Percentiles rank a stretch among this genome's conserved stretches.
Evolutionary conservation across 1,284 basidiomycete genomes (phyloP).

Genomic region (Porodaedalea pini): DNA sequence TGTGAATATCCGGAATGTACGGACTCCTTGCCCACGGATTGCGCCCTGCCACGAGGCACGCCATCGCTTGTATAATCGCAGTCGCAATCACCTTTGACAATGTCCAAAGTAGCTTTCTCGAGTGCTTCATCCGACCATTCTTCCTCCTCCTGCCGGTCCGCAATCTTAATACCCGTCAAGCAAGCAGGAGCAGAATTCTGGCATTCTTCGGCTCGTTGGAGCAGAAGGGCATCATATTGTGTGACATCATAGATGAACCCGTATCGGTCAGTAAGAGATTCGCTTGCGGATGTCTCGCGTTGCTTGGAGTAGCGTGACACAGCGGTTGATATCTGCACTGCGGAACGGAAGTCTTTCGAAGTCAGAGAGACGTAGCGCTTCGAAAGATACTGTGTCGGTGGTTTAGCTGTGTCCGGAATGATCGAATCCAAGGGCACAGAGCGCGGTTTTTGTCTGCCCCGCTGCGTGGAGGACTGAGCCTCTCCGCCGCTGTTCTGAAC

Average conservation of each 20-base stretch:
- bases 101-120: slow-evolving; percentile 41
- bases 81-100: slow-evolving; percentile 57
- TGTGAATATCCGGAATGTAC: slow-evolving; percentile 8
- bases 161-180: slow-evolving; percentile 82
- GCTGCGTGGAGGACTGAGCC: slow-evolving; percentile 25
- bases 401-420: slow-evolving; percentile 79
- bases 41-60: background rate
- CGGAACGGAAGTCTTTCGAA: slow-evolving; percentile 63
- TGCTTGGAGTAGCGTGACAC: slow-evolving; percentile 53
- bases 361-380: slow-evolving; percentile 69
- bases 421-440: slow-evolving; percentile 91
- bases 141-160: slow-evolving; percentile 74
- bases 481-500: slow-evolving; percentile 20
- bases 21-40: slow-evolving; percentile 9
- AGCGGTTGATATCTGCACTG: slow-evolving; percentile 55
- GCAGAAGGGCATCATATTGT: slow-evolving; percentile 74
- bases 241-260: slow-evolving; percentile 92
- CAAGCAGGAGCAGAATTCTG: slow-evolving; percentile 76
- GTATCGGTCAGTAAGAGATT: slow-evolving; percentile 85
- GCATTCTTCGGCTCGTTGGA: slow-evolving; percentile 71
- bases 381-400: slow-evolving; percentile 80
- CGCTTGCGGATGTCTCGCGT: slow-evolving; percentile 50
- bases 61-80: slow-evolving; percentile 38
- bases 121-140: slow-evolving; percentile 63
- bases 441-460: slow-evolving; percentile 29